Evolutionary conservation across 345 rosid genomes (phyloP).

Genomic region (Ceriops zippeliana): DNA sequence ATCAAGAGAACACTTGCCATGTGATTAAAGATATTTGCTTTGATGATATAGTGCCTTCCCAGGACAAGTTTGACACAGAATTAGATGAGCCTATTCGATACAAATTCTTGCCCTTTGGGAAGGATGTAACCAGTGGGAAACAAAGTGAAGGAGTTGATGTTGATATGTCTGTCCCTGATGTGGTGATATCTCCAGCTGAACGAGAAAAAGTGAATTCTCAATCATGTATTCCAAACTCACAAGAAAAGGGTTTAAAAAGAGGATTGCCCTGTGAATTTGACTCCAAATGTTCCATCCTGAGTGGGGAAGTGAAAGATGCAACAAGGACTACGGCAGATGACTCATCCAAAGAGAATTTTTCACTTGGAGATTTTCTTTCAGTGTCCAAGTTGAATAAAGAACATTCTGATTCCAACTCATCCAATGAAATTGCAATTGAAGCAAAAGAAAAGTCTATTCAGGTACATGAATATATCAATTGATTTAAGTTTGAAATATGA

Average conservation of each 20-base stretch:
- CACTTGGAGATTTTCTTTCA: conserved; percentile 48
- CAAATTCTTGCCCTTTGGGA: conserved; percentile 23
- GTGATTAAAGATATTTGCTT: conserved; percentile 73
- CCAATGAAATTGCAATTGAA: conserved; percentile 12
- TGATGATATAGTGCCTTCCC: conserved; percentile 61
- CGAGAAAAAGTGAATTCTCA: conserved; percentile 9
- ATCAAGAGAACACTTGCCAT: conserved; percentile 49
- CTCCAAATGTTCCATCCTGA: conserved; percentile 15
- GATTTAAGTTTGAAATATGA: neutral
- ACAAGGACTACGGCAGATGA: conserved; percentile 17
- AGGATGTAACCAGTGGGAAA: conserved; percentile 16
- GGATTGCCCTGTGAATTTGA: neutral
- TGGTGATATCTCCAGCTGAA: conserved; percentile 25
- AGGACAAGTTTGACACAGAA: conserved; percentile 42
- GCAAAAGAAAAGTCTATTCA: conserved; percentile 29
- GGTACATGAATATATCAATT: conserved; percentile 27
- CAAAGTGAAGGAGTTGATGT: conserved; percentile 11
- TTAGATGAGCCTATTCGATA: conserved; percentile 24
- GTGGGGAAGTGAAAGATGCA: conserved; percentile 18
- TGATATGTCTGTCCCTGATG: conserved; percentile 10
- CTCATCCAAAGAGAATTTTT: conserved; percentile 23
- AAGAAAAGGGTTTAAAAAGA: conserved; percentile 9
- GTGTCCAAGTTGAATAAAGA: conserved; percentile 23
- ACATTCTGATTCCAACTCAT: conserved; percentile 16
- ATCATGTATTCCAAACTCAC: neutral